Percentiles rank a stretch among this genome's conserved stretches.
Evolutionary conservation across 169 alveolate genomes (phyloP).

Genomic region (Amoebophrya sp.): DNA sequence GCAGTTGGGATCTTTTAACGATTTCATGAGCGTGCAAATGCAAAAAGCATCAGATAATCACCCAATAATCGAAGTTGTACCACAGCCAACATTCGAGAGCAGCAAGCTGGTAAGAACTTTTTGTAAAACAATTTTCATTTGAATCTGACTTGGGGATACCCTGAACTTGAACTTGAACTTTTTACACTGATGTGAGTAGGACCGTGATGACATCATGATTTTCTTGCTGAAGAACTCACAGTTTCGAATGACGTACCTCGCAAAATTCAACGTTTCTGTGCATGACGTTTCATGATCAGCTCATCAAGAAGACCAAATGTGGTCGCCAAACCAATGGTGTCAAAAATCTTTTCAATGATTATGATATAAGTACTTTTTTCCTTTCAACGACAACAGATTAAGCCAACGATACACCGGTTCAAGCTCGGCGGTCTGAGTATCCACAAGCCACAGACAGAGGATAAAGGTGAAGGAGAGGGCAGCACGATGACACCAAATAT

Average conservation of each 20-base stretch:
- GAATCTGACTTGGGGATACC: not conserved
- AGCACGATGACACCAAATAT: slow-evolving; percentile 88
- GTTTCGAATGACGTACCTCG: too few relatives aligned
- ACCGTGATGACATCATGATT: not conserved
- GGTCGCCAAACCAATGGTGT: too few relatives aligned
- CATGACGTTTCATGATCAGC: too few relatives aligned
- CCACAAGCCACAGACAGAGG: slow-evolving; percentile 78
- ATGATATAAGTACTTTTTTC: too few relatives aligned
- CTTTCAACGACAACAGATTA: too few relatives aligned
- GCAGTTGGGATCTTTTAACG: slow-evolving; percentile 88
- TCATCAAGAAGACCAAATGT: too few relatives aligned
- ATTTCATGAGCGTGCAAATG: slow-evolving; percentile 80
- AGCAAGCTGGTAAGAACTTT: not conserved
- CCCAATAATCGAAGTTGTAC: slow-evolving; percentile 71
- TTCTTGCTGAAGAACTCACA: too few relatives aligned
- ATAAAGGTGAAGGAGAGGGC: slow-evolving; percentile 68
- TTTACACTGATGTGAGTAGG: not conserved
- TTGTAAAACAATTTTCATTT: too few relatives aligned
- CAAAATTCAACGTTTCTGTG: too few relatives aligned
- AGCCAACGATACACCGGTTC: slow-evolving; percentile 20
- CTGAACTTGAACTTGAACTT: not conserved
- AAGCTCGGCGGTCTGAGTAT: slow-evolving; percentile 79
- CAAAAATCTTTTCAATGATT: too few relatives aligned
- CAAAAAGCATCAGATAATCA: slow-evolving; percentile 87
- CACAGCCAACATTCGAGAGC: not conserved